These are phyloP conservation scores for Maudiozyma bulderi DNA, from an alignment of 805 yeast species.

Conservation along the genomic window DNA sequence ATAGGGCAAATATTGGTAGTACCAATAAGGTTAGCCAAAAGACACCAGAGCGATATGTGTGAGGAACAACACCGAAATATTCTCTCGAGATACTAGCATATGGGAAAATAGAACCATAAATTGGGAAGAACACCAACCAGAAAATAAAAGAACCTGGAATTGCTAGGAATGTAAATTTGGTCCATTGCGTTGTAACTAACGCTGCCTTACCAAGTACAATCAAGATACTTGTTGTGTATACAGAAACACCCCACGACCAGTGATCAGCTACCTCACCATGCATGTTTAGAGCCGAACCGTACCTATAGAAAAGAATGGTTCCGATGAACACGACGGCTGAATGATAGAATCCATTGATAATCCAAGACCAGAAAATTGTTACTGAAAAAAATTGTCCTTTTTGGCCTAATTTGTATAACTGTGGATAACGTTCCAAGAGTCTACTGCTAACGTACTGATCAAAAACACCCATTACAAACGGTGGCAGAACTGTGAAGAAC, in stretches of 20 bases:
- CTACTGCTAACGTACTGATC: slow-evolving; percentile 93
- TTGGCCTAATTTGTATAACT: slow-evolving; percentile 84
- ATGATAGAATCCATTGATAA: slow-evolving; percentile 88
- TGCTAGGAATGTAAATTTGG: slow-evolving; percentile 81
- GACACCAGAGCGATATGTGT: slow-evolving; percentile 63
- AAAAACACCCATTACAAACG: slow-evolving; percentile 90
- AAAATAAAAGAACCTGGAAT: slow-evolving; percentile 86
- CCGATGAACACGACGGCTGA: slow-evolving; percentile 77
- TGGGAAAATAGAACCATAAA: slow-evolving; percentile 81
- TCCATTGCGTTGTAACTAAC: slow-evolving; percentile 85
- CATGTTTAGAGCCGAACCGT: slow-evolving; percentile 50
- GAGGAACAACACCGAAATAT: slow-evolving; percentile 67
- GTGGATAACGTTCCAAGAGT: slow-evolving; percentile 84
- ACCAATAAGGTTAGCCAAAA: slow-evolving; percentile 81
- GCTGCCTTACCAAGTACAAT: slow-evolving; percentile 95
- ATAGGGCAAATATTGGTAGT: slow-evolving; percentile 64
- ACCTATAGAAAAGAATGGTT: slow-evolving; percentile 54
- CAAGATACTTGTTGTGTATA: slow-evolving; percentile 76
- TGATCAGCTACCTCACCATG: slow-evolving; percentile 71
- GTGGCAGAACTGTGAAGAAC: slow-evolving; percentile 88
- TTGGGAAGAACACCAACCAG: slow-evolving; percentile 83
- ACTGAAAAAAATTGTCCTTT: slow-evolving; percentile 82
- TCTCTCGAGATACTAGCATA: slow-evolving; percentile 71
- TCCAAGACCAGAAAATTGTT: slow-evolving; percentile 94
- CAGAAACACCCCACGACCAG: slow-evolving; percentile 92